Percentiles rank a stretch among this genome's conserved stretches.
Evolutionary conservation across 176 grass and related monocot species (phyloP).

Genomic region (Oryza glaberrima): DNA sequence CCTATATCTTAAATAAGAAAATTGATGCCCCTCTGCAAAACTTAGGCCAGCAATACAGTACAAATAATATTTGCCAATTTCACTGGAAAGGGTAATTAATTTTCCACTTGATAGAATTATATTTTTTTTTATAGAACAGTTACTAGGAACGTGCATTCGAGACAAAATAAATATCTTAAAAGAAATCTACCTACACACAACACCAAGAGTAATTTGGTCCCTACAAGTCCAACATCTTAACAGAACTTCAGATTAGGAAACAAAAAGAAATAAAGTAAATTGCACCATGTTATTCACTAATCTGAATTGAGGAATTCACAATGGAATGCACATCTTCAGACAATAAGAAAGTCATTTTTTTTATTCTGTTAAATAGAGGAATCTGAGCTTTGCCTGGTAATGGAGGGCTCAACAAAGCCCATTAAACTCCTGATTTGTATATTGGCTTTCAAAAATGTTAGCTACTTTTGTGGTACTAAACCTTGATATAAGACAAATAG

Average conservation of each 20-base stretch:
- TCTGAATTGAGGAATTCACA: slow-evolving; percentile 15
- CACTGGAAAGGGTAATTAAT: not conserved
- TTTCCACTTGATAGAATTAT: not conserved
- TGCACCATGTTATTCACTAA: not conserved
- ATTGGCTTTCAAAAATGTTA: not conserved
- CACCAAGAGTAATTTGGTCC: not conserved
- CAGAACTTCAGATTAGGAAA: not conserved
- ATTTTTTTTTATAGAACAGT: not conserved
- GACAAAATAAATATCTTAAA: not conserved
- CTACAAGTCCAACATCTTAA: not conserved
- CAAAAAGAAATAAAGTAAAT: not conserved
- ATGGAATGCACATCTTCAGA: not conserved
- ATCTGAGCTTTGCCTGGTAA: slow-evolving; percentile 8
- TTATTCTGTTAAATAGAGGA: not conserved
- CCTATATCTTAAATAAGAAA: not conserved
- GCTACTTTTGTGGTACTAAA: not conserved
- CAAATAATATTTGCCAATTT: not conserved
- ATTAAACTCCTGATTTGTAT: not conserved
- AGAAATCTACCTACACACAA: not conserved
- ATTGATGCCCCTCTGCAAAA: not conserved
- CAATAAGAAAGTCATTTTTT: slow-evolving; percentile 19
- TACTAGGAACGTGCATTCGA: not conserved
- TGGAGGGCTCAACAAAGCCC: not conserved
- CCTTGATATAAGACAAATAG: not conserved
- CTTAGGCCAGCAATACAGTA: not conserved